A percentile compares a stretch with the other conserved stretches of the same genome.
These are phyloP conservation scores for Kwoniella sp. DNA, from an alignment of 768 basidiomycete genomes.

Conservation along the genomic window DNA sequence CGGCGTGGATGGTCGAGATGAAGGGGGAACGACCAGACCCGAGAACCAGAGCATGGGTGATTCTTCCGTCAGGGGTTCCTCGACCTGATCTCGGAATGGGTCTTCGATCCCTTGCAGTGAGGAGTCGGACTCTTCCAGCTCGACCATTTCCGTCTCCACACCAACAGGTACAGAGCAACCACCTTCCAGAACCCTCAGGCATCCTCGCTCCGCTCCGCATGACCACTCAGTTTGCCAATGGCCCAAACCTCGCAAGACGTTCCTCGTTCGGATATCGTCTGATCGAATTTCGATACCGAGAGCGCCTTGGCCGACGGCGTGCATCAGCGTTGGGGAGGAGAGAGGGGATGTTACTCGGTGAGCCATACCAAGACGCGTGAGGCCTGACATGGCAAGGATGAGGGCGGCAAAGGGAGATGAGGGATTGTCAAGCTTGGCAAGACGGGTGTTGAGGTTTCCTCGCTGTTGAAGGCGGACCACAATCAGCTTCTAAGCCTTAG, in stretches of 20 bases:
- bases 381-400: conserved; percentile 89
- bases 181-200: conserved; percentile 86
- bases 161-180: conserved; percentile 98
- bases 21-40: conserved; percentile 19
- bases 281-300: conserved; percentile 76
- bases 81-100: conserved; percentile 12
- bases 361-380: conserved; percentile 69
- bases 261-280: conserved; percentile 65
- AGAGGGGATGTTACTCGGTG: conserved; percentile 76
- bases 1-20: conserved; percentile 14
- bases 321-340: conserved; percentile 67
- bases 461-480: conserved; percentile 4
- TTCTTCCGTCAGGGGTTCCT: conserved; percentile 11
- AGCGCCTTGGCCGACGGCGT: conserved; percentile 94
- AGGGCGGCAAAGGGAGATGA: conserved; percentile 79
- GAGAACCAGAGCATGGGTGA: conserved; percentile 47
- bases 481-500: too few species aligned
- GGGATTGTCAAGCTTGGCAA: conserved; percentile 84
- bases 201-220: conserved; percentile 81
- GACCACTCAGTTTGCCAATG: conserved; percentile 76
- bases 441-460: conserved; percentile 73
- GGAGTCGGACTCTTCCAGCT: conserved; percentile 39
- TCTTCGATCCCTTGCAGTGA: conserved; percentile 17
- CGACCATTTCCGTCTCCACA: conserved; percentile 62
- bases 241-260: conserved; percentile 68